A percentile compares a stretch with the other conserved stretches of the same genome.
Evolutionary conservation across 805 yeast genomes (phyloP).

Genomic region (Limtongia smithiae): DNA sequence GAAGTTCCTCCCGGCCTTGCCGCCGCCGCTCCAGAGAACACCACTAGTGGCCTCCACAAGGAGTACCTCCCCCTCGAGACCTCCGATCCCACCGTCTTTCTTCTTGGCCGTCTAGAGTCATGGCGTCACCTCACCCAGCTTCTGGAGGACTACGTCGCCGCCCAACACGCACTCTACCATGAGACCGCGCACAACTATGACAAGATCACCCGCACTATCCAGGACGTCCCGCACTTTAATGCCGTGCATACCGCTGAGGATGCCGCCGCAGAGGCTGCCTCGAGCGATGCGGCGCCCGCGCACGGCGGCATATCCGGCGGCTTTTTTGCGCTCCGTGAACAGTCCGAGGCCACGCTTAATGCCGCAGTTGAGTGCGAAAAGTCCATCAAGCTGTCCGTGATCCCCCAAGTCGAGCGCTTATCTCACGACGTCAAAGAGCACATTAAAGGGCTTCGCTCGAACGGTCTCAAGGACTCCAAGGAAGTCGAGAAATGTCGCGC

Average conservation of each 20-base stretch:
- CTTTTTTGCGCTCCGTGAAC: slow-evolving; percentile 36
- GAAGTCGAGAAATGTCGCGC: slow-evolving; percentile 40
- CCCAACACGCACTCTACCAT: slow-evolving; percentile 35
- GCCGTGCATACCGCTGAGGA: slow-evolving; percentile 19
- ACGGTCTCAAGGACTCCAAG: slow-evolving; percentile 39
- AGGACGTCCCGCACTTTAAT: slow-evolving; percentile 40
- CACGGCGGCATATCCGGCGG: slow-evolving; percentile 37
- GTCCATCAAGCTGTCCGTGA: slow-evolving; percentile 39
- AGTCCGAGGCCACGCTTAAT: slow-evolving; percentile 38
- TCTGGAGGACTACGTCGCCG: slow-evolving; percentile 36
- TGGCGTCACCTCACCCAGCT: slow-evolving; percentile 39
- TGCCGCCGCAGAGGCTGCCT: slow-evolving; percentile 29
- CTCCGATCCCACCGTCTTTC: slow-evolving; percentile 40
- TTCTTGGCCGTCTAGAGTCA: slow-evolving; percentile 39
- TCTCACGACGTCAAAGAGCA: slow-evolving; percentile 43
- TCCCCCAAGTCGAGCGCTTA: slow-evolving; percentile 46
- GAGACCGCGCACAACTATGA: slow-evolving; percentile 36
- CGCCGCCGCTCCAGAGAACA: too few species aligned
- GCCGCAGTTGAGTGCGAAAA: slow-evolving; percentile 42
- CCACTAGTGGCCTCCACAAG: slow-evolving; percentile 8
- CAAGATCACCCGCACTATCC: slow-evolving; percentile 36
- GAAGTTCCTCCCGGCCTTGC: too few species aligned
- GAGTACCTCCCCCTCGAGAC: slow-evolving; percentile 28
- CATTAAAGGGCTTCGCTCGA: slow-evolving; percentile 41
- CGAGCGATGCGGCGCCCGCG: slow-evolving; percentile 16